Evolutionary conservation across 2,329 filamentous ascomycete genomes (phyloP).

Genomic region (Shiraia bambusicola): DNA sequence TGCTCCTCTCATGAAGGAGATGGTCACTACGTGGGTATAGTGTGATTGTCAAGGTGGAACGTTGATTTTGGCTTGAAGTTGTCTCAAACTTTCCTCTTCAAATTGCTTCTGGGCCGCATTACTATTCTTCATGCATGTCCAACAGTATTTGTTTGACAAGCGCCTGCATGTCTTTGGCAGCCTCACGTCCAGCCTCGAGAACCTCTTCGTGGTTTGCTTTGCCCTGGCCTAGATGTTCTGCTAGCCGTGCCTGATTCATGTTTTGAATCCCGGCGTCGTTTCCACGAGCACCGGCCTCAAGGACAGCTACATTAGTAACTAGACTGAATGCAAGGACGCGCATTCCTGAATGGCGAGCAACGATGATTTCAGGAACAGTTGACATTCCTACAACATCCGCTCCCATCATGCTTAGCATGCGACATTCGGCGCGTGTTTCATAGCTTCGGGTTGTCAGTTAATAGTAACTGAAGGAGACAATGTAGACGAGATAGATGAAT

Average conservation of each 20-base stretch:
- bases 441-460: conserved; percentile 49
- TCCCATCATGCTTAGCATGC: conserved; percentile 61
- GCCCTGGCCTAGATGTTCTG: conserved; percentile 58
- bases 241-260: conserved; percentile 54
- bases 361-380: conserved; percentile 68
- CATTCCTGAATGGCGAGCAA: conserved; percentile 65
- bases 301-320: conserved; percentile 65
- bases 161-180: conserved; percentile 64
- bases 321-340: conserved; percentile 65
- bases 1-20: too few relatives aligned
- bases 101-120: neutral
- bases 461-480: neutral
- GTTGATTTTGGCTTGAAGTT: too few relatives aligned
- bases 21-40: too few relatives aligned
- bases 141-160: conserved; percentile 51
- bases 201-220: conserved; percentile 68
- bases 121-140: conserved; percentile 36
- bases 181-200: conserved; percentile 60
- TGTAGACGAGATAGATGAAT: conserved; percentile 3
- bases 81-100: too few relatives aligned
- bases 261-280: conserved; percentile 57
- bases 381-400: conserved; percentile 73
- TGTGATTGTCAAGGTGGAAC: too few relatives aligned
- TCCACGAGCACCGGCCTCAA: conserved; percentile 60
- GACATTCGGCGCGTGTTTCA: conserved; percentile 66